phyloP scores from a whole-genome alignment of 306 rosid genomes.

The Alnus glutinosa region DNA sequence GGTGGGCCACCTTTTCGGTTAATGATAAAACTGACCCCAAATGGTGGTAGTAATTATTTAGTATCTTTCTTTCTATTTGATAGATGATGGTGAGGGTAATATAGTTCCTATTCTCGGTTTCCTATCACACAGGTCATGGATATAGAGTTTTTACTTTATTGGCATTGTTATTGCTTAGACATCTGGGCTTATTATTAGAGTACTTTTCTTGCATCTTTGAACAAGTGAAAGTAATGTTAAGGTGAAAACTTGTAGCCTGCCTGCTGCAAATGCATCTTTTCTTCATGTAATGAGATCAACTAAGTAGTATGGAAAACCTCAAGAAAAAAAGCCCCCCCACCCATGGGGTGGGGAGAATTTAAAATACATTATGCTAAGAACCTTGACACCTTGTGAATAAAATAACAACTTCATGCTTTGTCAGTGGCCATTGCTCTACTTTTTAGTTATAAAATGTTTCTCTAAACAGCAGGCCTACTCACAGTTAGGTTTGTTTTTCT shows the following conservation, averaged over 20 bases:
- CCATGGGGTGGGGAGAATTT: too few species aligned
- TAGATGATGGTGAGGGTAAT: neutral
- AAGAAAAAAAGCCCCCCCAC: too few species aligned
- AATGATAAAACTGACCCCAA: neutral
- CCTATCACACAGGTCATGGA: neutral
- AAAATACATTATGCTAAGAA: neutral
- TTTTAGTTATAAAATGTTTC: conserved; percentile 11
- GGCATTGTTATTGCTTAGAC: neutral
- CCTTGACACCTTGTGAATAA: neutral
- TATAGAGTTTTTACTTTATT: neutral
- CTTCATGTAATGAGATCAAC: neutral
- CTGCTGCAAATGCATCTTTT: neutral
- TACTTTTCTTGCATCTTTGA: conserved; percentile 3
- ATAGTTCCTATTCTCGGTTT: conserved; percentile 5
- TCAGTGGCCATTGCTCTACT: neutral
- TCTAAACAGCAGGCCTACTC: neutral
- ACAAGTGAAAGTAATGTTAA: neutral
- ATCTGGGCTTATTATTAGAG: conserved; percentile 16
- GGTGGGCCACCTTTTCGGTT: neutral
- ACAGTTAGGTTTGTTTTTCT: conserved; percentile 5
- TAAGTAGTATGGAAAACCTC: neutral
- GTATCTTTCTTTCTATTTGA: neutral
- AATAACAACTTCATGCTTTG: conserved; percentile 8
- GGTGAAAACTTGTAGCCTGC: conserved; percentile 7
- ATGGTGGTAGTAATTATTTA: neutral